These are phyloP conservation scores for Filosporella fistucella DNA, from an alignment of 495 filamentous ascomycete species.

Conservation along the genomic window DNA sequence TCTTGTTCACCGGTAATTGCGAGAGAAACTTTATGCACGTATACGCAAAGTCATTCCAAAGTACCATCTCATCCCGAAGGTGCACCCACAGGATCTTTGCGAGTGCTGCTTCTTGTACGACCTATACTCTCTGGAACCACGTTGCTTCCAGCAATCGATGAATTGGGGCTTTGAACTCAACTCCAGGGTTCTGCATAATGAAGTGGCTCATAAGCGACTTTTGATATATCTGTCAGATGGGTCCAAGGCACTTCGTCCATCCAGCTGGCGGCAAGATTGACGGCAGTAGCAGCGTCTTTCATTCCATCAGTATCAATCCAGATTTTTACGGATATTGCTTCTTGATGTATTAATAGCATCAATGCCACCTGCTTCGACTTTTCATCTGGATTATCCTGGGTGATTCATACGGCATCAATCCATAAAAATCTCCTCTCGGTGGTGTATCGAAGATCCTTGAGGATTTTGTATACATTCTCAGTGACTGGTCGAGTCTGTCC, in stretches of 20 bases:
- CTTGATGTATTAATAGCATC: constrained; percentile 12
- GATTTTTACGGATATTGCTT: not conserved
- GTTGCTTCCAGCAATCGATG: not conserved
- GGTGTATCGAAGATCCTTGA: not conserved
- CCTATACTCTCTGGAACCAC: not conserved
- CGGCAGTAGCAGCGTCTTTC: not conserved
- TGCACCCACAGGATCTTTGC: not conserved
- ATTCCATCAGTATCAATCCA: not conserved
- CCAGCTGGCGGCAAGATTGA: not conserved
- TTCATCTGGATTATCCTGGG: constrained; percentile 11
- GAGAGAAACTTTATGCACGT: not conserved
- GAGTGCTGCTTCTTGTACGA: constrained; percentile 7
- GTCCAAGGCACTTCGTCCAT: not conserved
- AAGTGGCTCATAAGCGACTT: too few relatives aligned
- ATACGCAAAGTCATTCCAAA: not conserved
- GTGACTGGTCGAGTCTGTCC: not conserved
- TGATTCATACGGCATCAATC: constrained; percentile 12
- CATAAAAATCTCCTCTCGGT: constrained; percentile 1
- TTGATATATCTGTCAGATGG: too few relatives aligned
- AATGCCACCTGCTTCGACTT: constrained; percentile 9
- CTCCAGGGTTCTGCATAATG: not conserved
- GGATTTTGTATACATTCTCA: not conserved
- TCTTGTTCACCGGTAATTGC: not conserved
- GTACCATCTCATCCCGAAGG: not conserved
- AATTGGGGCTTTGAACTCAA: not conserved